These are phyloP conservation scores for Geopyxis carbonaria DNA, from an alignment of 495 filamentous ascomycete genomes.

Conservation along the genomic window DNA sequence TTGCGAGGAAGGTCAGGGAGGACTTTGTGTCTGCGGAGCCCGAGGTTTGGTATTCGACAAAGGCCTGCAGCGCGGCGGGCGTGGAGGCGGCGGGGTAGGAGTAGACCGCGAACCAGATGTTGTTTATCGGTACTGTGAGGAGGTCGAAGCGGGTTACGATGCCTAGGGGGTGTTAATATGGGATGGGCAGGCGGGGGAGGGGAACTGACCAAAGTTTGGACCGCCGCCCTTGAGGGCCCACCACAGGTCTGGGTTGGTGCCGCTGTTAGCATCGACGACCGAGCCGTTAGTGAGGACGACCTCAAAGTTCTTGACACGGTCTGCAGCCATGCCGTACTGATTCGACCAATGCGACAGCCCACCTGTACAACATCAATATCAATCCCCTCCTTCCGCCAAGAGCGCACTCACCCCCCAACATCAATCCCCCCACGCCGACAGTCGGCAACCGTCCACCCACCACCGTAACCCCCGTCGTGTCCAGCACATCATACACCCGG, in stretches of 20 bases:
- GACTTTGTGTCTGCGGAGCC: too few relatives aligned
- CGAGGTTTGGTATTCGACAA: not conserved
- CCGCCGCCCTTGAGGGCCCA: conserved; percentile 39
- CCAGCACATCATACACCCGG: conserved; percentile 25
- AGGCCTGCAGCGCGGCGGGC: not conserved
- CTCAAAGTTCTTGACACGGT: conserved; percentile 28
- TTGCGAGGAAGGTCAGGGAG: too few relatives aligned
- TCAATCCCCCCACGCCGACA: conserved; percentile 5
- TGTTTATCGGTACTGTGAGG: conserved; percentile 6
- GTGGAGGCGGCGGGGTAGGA: not conserved
- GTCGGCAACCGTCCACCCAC: conserved; percentile 25
- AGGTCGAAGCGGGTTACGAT: conserved; percentile 18
- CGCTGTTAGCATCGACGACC: conserved; percentile 31
- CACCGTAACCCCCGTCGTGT: conserved; percentile 20
- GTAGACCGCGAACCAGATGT: conserved; percentile 1
- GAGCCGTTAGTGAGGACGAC: conserved; percentile 32
- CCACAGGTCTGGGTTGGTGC: conserved; percentile 34
- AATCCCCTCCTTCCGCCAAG: too few relatives aligned
- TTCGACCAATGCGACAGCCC: conserved; percentile 33
- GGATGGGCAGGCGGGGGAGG: too few relatives aligned
- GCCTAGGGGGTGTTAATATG: too few relatives aligned
- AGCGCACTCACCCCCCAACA: conserved; percentile 7
- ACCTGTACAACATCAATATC: too few relatives aligned
- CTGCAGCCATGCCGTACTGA: conserved; percentile 32
- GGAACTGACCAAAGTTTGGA: conserved; percentile 38